Evolutionary conservation across 2,329 filamentous ascomycete genomes (phyloP).

Genomic region (Metarhizium humberi): DNA sequence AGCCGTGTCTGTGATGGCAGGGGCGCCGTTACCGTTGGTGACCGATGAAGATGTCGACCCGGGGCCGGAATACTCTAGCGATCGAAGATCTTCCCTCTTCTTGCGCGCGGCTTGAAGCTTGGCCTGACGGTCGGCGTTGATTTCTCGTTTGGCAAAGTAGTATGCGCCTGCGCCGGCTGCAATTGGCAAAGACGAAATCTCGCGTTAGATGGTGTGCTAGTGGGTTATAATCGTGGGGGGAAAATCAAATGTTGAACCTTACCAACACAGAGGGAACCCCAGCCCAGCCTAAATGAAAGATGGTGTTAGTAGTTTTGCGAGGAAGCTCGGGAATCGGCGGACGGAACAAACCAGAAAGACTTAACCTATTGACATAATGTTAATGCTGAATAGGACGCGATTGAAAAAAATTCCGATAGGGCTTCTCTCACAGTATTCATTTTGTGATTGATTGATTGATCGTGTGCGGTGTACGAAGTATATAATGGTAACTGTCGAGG

Average conservation of each 20-base stretch:
- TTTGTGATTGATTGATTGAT: background rate
- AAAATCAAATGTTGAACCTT: constrained; percentile 22
- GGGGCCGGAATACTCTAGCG: constrained; percentile 40
- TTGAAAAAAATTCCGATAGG: background rate
- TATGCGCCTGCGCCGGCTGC: constrained; percentile 84
- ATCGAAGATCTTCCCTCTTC: constrained; percentile 50
- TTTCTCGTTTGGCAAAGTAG: constrained; percentile 88
- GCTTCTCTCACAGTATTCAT: constrained; percentile 45
- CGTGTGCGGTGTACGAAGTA: background rate
- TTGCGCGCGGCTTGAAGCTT: constrained; percentile 58
- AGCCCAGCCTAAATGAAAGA: constrained; percentile 64
- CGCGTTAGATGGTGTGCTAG: no score
- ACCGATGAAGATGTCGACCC: constrained; percentile 24
- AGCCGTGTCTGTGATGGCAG: constrained; percentile 48
- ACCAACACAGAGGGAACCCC: constrained; percentile 83
- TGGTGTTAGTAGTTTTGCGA: constrained; percentile 3
- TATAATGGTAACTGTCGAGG: background rate
- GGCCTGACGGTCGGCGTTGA: constrained; percentile 78
- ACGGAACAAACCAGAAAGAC: constrained; percentile 53
- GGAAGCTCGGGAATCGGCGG: background rate
- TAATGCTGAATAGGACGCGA: background rate
- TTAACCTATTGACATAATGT: constrained; percentile 35
- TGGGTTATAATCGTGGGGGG: background rate
- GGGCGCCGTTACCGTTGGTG: constrained; percentile 33
- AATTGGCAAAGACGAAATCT: background rate